Evolutionary conservation across 192 early-diverging fungal genomes (phyloP), one percentile per base, ranked within the genome.

Genomic region (Glomus cerebriforme): DNA sequence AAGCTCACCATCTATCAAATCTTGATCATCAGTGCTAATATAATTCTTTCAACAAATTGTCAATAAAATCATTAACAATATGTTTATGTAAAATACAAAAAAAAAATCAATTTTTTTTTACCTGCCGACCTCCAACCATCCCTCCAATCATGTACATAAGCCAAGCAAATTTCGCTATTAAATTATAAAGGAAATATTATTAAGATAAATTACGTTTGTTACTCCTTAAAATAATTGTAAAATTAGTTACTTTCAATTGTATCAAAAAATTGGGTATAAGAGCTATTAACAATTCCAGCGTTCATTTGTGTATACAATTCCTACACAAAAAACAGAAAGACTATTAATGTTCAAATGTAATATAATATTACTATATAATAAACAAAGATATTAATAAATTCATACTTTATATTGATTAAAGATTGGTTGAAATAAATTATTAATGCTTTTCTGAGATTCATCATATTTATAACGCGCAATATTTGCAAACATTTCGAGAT

Each of bases 21-120:
- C 95, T 68, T 95, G 89, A 69, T 96, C 94, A 22, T 93, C 90
- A n/a, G 91, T 85, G 70, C 87, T 91, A 86, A 82, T 90, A 94
- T 27, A 92, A 89, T 89, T 87, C 79, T 89, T 75, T 34, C 4
- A 79, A 31, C 31, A 45, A 78, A 65, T n/a, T 63, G 15, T 8
- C n/a, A 85, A 32, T 24, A 27, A n/a, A 73, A 76, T 67, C 70
- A 19, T n/a, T 43, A 37, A 31, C 29, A 32, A 27, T 49, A 81
- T 26, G 29, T 0, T 31, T n/a, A 37, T 9, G 12, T 37, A 37
- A n/a, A 73, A 29, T 34, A 43, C 0, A 29, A 24, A 47, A 59
- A 13, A 60, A 13, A 34, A 59, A 9, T 31, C 2, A 60, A 60
- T 17, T 43, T 0, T 68, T 22, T 47, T 83, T 78, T 86, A 89